phyloP scores from a whole-genome alignment of 31 red algal genomes.

The Pterothamnion heteromorphum region DNA sequence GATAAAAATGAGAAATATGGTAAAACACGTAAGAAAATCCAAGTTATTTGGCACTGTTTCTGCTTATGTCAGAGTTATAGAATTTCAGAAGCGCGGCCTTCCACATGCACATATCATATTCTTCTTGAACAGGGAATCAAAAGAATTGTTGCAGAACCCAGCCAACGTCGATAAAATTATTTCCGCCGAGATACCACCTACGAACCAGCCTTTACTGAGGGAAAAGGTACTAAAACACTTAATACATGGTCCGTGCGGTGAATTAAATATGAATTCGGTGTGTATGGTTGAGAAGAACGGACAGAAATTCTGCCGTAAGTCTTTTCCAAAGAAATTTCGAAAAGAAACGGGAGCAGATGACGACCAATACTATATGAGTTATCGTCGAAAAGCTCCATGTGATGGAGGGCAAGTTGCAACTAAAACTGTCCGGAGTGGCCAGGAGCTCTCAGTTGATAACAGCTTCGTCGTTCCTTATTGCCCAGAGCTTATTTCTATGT shows the following conservation, averaged over 20 bases:
- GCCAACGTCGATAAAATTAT: neutral
- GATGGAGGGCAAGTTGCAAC: neutral
- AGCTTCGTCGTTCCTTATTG: neutral
- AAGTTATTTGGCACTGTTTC: neutral
- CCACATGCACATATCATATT: slow-evolving; percentile 15
- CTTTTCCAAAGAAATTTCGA: no score
- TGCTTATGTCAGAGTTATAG: neutral
- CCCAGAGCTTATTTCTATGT: neutral
- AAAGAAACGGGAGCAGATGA: neutral
- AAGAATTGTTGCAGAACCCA: neutral
- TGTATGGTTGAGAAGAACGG: no score
- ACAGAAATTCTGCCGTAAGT: no score
- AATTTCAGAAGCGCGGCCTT: slow-evolving; percentile 41
- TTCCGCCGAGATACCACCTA: neutral
- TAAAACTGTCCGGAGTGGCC: neutral
- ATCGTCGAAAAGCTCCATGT: neutral
- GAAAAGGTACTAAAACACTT: neutral
- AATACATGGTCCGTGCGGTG: neutral
- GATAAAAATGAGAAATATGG: neutral
- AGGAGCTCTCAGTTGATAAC: neutral
- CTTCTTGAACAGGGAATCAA: slow-evolving; percentile 10
- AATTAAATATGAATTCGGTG: neutral
- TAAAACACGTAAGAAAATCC: neutral
- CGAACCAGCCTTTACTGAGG: neutral
- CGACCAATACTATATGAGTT: neutral